phyloP scores from a whole-genome alignment of 371 early-diverging fungal species.

The Zopfochytrium polystomum region DNA sequence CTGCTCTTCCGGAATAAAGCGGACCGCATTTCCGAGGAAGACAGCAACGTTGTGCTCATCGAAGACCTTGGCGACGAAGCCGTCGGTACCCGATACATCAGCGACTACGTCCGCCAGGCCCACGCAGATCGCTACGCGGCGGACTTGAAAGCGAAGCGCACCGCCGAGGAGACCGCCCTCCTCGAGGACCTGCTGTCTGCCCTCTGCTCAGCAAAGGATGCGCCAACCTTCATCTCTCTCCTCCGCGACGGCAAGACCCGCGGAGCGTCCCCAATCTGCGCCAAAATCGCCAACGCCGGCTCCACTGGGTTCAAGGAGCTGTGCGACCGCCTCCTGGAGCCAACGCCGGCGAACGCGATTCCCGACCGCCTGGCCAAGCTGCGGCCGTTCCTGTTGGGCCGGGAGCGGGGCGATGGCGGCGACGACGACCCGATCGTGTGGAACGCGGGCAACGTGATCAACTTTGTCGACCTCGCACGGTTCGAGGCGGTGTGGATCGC shows the following conservation, averaged over 20 bases:
- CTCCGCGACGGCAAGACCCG: slow-evolving; percentile 12
- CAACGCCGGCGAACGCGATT: not conserved
- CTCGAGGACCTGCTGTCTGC: slow-evolving; percentile 8
- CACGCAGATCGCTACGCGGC: slow-evolving; percentile 14
- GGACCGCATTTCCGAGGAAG: slow-evolving; percentile 14
- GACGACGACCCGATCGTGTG: not conserved
- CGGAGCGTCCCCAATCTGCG: slow-evolving; percentile 3
- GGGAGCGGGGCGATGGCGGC: slow-evolving; percentile 11
- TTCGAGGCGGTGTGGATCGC: slow-evolving; percentile 8
- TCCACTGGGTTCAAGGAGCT: slow-evolving; percentile 8
- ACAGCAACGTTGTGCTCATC: slow-evolving; percentile 1
- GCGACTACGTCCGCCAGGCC: not conserved
- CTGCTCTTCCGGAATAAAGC: slow-evolving; percentile 12
- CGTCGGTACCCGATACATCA: not conserved
- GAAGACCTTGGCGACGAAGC: slow-evolving; percentile 8
- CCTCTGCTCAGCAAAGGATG: not conserved
- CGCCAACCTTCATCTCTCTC: slow-evolving; percentile 9
- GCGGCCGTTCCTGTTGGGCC: slow-evolving; percentile 8
- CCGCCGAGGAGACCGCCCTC: slow-evolving; percentile 17
- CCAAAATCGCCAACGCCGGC: slow-evolving; percentile 1
- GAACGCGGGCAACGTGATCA: slow-evolving; percentile 31
- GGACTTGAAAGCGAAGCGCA: slow-evolving; percentile 16
- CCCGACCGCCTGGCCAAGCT: slow-evolving; percentile 9
- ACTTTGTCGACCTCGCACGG: slow-evolving; percentile 13
- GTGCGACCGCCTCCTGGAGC: not conserved